Evolutionary conservation across 495 filamentous ascomycete species (phyloP).

Genomic region (Lophium mytilinum): DNA sequence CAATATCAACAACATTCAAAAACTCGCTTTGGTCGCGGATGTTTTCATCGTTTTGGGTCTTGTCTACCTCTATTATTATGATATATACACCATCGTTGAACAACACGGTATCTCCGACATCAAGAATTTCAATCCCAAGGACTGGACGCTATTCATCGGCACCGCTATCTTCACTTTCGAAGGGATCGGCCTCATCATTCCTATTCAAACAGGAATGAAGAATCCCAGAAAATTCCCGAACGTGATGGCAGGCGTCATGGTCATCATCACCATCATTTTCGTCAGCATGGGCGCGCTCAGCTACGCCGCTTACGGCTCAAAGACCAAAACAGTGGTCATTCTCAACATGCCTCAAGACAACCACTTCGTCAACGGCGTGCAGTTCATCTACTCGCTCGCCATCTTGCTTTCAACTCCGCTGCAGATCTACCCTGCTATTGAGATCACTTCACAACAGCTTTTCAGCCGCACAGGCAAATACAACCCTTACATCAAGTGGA

Average conservation of each 20-base stretch:
- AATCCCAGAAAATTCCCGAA: constrained; percentile 77
- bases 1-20: constrained; percentile 90
- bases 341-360: constrained; percentile 94
- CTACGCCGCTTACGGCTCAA: constrained; percentile 90
- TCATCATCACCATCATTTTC: constrained; percentile 87
- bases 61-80: constrained; percentile 92
- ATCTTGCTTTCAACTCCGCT: constrained; percentile 90
- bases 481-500: constrained; percentile 94
- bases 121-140: constrained; percentile 70
- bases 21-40: constrained; percentile 73
- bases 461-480: constrained; percentile 87
- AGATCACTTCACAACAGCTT: constrained; percentile 62
- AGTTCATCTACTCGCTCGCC: constrained; percentile 89
- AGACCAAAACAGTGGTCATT: constrained; percentile 91
- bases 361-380: constrained; percentile 89
- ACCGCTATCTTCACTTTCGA: constrained; percentile 99
- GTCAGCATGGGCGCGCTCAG: constrained; percentile 83
- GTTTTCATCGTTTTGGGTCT: constrained; percentile 88
- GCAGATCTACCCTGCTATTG: constrained; percentile 94
- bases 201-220: constrained; percentile 95
- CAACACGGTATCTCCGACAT: constrained; percentile 79
- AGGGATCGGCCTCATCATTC: constrained; percentile 96
- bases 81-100: constrained; percentile 69
- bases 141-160: constrained; percentile 96
- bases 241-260: constrained; percentile 82